Conservation (phyloP, 202 grass and related monocot species). For the Elaeis oleifera region DNA sequence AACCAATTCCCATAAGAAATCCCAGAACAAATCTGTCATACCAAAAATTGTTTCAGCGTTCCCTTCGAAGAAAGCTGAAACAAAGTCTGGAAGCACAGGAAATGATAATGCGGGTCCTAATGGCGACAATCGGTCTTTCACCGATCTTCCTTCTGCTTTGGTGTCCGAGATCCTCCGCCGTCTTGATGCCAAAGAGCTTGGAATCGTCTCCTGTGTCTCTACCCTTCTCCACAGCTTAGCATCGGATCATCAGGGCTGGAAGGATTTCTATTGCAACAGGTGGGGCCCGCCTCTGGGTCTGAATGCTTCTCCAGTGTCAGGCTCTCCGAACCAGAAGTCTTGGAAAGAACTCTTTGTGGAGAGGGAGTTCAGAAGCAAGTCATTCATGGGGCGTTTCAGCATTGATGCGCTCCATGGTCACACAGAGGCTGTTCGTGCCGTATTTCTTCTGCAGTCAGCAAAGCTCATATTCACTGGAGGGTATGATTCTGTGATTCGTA, state of each 20-base stretch:
- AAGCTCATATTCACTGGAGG: conserved; percentile 84
- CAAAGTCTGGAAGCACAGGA: conserved; percentile 22
- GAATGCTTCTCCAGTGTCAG: conserved; percentile 4
- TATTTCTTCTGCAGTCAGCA: conserved; percentile 51
- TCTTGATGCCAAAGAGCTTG: conserved; percentile 74
- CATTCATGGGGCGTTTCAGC: conserved; percentile 59
- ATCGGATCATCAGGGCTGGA: conserved; percentile 79
- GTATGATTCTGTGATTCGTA: conserved; percentile 57
- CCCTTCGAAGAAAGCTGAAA: conserved; percentile 15
- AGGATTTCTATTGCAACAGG: conserved; percentile 80
- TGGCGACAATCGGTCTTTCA: conserved; percentile 36
- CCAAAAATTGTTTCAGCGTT: conserved; percentile 25
- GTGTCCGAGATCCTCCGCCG: conserved; percentile 60
- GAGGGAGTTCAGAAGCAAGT: conserved; percentile 57
- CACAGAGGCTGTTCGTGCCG: conserved; percentile 63
- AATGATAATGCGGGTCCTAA: conserved; percentile 14
- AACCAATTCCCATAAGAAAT: conserved; percentile 26
- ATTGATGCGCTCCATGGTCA: conserved; percentile 64
- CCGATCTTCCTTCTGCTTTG: conserved; percentile 54
- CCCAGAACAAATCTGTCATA: conserved; percentile 22
- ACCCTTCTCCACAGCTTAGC: conserved; percentile 54
- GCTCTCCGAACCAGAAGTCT: conserved; percentile 28
- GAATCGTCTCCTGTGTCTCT: conserved; percentile 66
- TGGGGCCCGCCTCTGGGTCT: conserved; percentile 48
- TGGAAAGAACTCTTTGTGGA: conserved; percentile 86